A percentile compares a stretch with the other conserved stretches of the same genome.
These are phyloP conservation scores for Quercus gilva DNA, from an alignment of 306 rosid genomes.

Conservation along the genomic window DNA sequence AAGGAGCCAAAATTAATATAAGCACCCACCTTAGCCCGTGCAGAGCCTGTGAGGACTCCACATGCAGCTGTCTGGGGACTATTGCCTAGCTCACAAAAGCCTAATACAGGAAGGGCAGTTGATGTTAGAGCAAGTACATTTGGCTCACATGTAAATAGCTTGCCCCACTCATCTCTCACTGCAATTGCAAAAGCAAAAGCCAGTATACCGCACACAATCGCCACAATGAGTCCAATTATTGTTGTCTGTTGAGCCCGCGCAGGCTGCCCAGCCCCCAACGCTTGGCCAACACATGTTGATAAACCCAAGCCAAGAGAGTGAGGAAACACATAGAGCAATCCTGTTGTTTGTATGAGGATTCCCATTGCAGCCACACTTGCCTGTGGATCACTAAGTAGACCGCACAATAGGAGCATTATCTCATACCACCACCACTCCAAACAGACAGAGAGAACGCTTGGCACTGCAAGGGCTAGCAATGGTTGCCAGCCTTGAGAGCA, in stretches of 20 bases:
- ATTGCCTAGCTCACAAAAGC: slow-evolving; percentile 2
- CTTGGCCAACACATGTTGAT: background rate
- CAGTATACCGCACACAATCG: background rate
- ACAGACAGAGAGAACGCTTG: slow-evolving; percentile 8
- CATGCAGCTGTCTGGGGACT: slow-evolving; percentile 15
- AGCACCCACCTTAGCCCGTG: slow-evolving; percentile 1
- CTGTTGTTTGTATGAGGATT: slow-evolving; percentile 6
- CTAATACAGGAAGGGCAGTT: slow-evolving; percentile 3
- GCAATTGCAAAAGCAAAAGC: background rate
- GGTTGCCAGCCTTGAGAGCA: slow-evolving; percentile 1
- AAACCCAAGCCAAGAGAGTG: slow-evolving; percentile 1
- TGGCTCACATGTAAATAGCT: slow-evolving; percentile 1
- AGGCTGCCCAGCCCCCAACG: slow-evolving; percentile 6
- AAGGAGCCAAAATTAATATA: slow-evolving; percentile 3
- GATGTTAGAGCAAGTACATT: background rate
- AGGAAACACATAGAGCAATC: slow-evolving; percentile 2
- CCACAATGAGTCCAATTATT: background rate
- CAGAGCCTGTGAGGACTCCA: slow-evolving; percentile 8
- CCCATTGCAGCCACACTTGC: slow-evolving; percentile 10
- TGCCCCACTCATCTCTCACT: background rate
- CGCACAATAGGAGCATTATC: slow-evolving; percentile 4
- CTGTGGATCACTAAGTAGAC: slow-evolving; percentile 3
- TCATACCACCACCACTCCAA: slow-evolving; percentile 15
- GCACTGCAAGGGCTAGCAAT: background rate
- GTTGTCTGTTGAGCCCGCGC: background rate